Percentiles rank a stretch among this genome's conserved stretches.
Conservation (phyloP, 805 yeast species). For the Schizosaccharomyces cryophilus region DNA sequence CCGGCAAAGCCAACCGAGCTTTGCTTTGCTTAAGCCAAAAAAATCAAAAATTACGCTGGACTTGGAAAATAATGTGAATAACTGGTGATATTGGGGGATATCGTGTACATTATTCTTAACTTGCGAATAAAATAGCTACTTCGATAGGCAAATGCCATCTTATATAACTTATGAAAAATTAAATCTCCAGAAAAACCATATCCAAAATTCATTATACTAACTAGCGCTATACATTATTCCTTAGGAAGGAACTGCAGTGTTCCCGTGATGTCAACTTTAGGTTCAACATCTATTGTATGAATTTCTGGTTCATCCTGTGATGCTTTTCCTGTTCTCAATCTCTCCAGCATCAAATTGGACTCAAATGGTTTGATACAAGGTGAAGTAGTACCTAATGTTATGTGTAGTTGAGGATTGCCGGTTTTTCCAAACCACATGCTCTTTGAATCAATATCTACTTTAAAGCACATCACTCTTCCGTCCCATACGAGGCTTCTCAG, state of each 20-base stretch:
- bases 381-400: conserved; percentile 42
- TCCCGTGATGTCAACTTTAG: not conserved
- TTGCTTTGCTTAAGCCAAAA: no score
- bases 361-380: conserved; percentile 25
- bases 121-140: no score
- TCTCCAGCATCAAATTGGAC: conserved; percentile 21
- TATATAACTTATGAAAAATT: no score
- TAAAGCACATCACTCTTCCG: conserved; percentile 7
- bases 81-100: no score
- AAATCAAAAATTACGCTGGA: not conserved
- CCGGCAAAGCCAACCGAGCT: no score
- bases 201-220: not conserved
- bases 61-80: not conserved
- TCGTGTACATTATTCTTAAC: no score
- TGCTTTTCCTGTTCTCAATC: not conserved
- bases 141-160: no score
- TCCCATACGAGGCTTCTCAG: conserved; percentile 3
- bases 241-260: not conserved
- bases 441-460: conserved; percentile 16
- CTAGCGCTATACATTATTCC: not conserved
- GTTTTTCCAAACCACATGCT: conserved; percentile 9
- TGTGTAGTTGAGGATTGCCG: conserved; percentile 22
- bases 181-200: not conserved
- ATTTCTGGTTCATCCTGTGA: no score
- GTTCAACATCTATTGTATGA: not conserved